phyloP scores from a whole-genome alignment of 345 rosid species.

The Ceriops zippeliana region DNA sequence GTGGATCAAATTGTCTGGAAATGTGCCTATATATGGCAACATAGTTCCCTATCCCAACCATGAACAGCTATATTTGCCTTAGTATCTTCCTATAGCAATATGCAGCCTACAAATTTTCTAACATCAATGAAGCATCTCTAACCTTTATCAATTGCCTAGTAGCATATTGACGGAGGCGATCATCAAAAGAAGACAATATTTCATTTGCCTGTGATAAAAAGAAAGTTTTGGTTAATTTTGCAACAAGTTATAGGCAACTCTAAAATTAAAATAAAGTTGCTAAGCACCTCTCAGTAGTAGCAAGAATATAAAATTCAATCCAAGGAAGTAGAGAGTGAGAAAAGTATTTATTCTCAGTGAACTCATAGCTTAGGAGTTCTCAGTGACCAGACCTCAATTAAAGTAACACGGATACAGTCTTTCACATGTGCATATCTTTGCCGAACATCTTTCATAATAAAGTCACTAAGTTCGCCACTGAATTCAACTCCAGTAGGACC shows the following conservation, averaged over 20 bases:
- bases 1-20: neutral
- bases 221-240: constrained; percentile 3
- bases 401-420: constrained; percentile 77
- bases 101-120: neutral
- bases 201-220: constrained; percentile 65
- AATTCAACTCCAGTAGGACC: constrained; percentile 98
- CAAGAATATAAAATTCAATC: neutral
- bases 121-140: constrained; percentile 8
- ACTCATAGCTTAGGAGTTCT: constrained; percentile 1
- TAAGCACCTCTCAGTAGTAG: neutral
- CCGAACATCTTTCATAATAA: constrained; percentile 78
- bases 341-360: neutral
- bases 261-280: constrained; percentile 5
- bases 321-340: neutral
- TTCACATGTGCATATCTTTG: constrained; percentile 84
- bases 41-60: neutral
- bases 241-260: neutral
- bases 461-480: constrained; percentile 95
- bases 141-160: constrained; percentile 89
- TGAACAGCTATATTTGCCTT: neutral
- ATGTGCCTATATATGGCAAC: neutral
- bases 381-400: constrained; percentile 73
- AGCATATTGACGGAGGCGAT: constrained; percentile 87
- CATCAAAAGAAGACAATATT: constrained; percentile 90
- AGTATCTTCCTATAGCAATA: no score